A percentile compares a stretch with the other conserved stretches of the same genome.
phyloP scores from a whole-genome alignment of 2,329 filamentous ascomycete genomes.

The Sclerotinia minor region DNA sequence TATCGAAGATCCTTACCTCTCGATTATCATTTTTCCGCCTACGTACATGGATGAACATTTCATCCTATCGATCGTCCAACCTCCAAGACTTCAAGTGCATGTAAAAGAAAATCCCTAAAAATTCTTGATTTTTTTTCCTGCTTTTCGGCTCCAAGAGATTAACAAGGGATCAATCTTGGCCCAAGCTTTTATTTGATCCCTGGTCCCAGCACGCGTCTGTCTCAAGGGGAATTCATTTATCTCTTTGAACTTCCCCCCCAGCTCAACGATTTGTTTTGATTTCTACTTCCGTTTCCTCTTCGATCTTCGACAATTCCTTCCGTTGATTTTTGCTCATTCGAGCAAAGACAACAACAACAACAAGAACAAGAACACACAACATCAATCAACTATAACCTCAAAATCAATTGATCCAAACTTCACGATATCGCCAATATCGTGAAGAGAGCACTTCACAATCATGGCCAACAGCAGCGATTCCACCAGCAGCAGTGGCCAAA shows the following conservation, averaged over 20 bases:
- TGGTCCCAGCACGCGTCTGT: neutral
- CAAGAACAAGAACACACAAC: too few relatives aligned
- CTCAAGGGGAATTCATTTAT: neutral
- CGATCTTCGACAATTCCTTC: neutral
- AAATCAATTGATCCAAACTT: neutral
- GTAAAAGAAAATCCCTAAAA: too few relatives aligned
- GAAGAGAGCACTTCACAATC: neutral
- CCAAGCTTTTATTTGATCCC: neutral
- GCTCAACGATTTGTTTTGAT: neutral
- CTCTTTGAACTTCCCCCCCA: neutral
- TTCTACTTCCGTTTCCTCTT: neutral
- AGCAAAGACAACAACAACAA: conserved; percentile 5
- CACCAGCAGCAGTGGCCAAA: conserved; percentile 28
- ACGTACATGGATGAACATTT: neutral
- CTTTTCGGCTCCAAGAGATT: neutral
- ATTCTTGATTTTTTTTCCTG: neutral
- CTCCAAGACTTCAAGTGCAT: too few relatives aligned
- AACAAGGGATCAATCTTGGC: conserved; percentile 1
- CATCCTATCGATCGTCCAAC: neutral
- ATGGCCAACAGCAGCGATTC: neutral
- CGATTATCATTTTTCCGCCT: neutral
- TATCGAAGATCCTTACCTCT: conserved; percentile 11
- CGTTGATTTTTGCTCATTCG: conserved; percentile 12
- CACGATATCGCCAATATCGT: neutral
- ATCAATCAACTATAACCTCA: neutral